Evolutionary conservation across 2,329 filamentous ascomycete species (phyloP).

Genomic region (Aureobasidium melanogenum): DNA sequence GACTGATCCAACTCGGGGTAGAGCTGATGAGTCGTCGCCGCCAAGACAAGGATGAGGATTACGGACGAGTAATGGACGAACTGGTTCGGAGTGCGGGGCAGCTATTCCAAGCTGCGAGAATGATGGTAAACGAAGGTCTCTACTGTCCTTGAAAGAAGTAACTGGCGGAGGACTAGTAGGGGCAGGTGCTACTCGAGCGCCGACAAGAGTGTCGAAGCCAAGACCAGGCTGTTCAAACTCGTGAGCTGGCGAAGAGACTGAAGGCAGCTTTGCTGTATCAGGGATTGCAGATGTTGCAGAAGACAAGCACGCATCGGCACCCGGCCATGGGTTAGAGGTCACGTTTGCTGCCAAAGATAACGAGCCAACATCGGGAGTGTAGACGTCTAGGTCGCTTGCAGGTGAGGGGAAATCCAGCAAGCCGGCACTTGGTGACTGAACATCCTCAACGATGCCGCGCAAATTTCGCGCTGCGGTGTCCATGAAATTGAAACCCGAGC

Average conservation of each 20-base stretch:
- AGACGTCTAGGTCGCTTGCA: conserved; percentile 9
- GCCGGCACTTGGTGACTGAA: conserved; percentile 2
- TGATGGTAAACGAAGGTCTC: conserved; percentile 42
- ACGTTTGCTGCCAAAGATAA: conserved; percentile 5
- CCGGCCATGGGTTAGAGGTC: not conserved
- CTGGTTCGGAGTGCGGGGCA: conserved; percentile 36
- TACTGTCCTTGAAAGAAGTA: conserved; percentile 21
- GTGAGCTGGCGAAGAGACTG: not conserved
- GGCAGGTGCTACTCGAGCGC: conserved; percentile 12
- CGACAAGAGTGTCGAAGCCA: conserved; percentile 13
- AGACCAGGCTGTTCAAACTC: conserved; percentile 1
- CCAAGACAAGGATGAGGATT: conserved; percentile 8
- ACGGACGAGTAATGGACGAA: conserved; percentile 13
- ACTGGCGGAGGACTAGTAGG: not conserved
- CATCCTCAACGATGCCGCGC: not conserved
- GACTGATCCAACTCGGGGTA: not conserved
- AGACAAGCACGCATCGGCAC: conserved; percentile 1
- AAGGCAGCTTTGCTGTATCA: not conserved
- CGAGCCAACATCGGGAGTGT: not conserved
- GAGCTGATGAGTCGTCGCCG: conserved; percentile 1
- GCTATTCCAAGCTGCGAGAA: conserved; percentile 45
- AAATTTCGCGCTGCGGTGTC: conserved; percentile 8
- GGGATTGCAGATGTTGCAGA: not conserved
- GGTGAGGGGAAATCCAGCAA: conserved; percentile 6
- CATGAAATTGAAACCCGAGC: conserved; percentile 7